Evolutionary conservation across 2,329 filamentous ascomycete genomes (phyloP).

Genomic region (Pestalotiopsis sp.): DNA sequence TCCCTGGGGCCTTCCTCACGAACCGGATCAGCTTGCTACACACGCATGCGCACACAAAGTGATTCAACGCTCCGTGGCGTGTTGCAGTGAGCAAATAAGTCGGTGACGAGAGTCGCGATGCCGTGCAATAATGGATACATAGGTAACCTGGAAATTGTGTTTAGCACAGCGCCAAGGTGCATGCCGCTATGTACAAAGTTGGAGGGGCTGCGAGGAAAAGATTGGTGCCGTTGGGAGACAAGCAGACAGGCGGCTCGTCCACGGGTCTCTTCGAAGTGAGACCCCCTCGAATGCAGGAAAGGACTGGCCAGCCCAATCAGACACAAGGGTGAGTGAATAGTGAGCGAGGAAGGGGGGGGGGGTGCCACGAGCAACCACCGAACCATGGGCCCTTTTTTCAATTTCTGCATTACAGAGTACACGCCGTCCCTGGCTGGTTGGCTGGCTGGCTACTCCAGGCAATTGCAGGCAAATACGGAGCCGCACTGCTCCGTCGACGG

Average conservation of each 20-base stretch:
- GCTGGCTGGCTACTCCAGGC: neutral
- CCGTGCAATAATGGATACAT: neutral
- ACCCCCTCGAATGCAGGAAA: neutral
- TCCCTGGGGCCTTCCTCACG: neutral
- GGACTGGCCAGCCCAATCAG: neutral
- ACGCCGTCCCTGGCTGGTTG: neutral
- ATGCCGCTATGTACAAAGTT: neutral
- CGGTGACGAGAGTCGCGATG: neutral
- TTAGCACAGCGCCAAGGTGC: neutral
- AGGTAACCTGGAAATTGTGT: neutral
- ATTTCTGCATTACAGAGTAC: neutral
- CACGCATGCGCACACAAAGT: neutral
- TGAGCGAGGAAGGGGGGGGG: neutral
- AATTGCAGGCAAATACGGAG: neutral
- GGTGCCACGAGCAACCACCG: neutral
- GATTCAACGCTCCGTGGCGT: neutral
- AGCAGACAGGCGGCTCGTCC: neutral
- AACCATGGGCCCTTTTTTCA: neutral
- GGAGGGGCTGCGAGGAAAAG: neutral
- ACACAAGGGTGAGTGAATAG: neutral
- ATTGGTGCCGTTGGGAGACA: neutral
- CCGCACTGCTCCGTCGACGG: neutral
- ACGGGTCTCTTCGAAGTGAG: neutral
- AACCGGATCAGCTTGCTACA: neutral
- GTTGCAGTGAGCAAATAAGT: neutral